Percentiles rank a stretch among this genome's conserved stretches.
phyloP scores from a whole-genome alignment of 2,329 filamentous ascomycete species.

The Penicillium sp. region DNA sequence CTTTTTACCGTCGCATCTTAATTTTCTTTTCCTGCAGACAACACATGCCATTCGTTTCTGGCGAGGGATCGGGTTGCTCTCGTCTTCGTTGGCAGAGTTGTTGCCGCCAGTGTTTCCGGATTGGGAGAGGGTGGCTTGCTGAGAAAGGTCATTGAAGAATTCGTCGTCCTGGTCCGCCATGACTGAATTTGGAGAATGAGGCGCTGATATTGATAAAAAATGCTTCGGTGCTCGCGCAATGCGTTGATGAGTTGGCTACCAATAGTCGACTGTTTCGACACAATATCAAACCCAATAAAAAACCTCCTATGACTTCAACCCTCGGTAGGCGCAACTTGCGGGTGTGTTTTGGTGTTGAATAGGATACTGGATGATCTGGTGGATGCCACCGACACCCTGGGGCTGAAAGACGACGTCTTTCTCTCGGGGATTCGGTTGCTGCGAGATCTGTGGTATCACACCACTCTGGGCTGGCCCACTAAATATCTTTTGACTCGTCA shows the following conservation, averaged over 20 bases:
- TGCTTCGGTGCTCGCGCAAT: background rate
- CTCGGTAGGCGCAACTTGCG: background rate
- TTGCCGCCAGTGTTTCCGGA: constrained; percentile 6
- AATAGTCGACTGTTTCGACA: background rate
- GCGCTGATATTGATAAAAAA: background rate
- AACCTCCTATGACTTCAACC: background rate
- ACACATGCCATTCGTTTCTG: constrained; percentile 95
- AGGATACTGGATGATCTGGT: background rate
- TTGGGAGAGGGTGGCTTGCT: constrained; percentile 35
- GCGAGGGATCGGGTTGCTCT: constrained; percentile 62
- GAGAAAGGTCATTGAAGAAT: constrained; percentile 57
- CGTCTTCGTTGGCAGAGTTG: constrained; percentile 25
- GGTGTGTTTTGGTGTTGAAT: background rate
- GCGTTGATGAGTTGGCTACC: background rate
- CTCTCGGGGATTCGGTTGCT: background rate
- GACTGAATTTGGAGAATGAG: background rate
- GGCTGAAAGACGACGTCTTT: background rate
- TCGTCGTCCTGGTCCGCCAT: constrained; percentile 32
- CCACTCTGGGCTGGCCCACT: no score
- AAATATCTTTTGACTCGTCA: no score
- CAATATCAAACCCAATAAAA: background rate
- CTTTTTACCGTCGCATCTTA: constrained; percentile 80
- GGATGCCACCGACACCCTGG: background rate
- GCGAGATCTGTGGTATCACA: background rate
- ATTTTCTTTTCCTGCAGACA: constrained; percentile 86